A percentile compares a stretch with the other conserved stretches of the same genome.
phyloP scores from a whole-genome alignment of 495 filamentous ascomycete genomes.

The Sordaria brevicollis region DNA sequence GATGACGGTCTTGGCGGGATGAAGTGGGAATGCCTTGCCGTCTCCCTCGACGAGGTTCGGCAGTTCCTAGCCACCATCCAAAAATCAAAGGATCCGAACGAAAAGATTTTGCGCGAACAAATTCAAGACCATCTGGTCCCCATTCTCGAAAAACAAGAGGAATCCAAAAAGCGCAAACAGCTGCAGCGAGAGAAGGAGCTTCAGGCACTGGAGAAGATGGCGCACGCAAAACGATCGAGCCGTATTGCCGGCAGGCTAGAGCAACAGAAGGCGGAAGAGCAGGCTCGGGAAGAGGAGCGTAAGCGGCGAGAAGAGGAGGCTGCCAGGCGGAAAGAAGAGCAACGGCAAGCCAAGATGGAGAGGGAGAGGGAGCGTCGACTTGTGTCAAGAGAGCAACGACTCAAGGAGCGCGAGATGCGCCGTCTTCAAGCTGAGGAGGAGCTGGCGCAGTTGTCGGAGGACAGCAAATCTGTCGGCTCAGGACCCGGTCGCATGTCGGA shows the following conservation, averaged over 20 bases:
- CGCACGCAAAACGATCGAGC: slow-evolving; percentile 87
- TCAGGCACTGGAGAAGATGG: slow-evolving; percentile 68
- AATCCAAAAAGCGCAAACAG: slow-evolving; percentile 58
- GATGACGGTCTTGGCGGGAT: slow-evolving; percentile 57
- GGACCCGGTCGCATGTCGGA: slow-evolving; percentile 63
- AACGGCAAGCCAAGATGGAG: slow-evolving; percentile 54
- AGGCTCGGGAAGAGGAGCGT: slow-evolving; percentile 58
- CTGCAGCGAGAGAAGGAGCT: slow-evolving; percentile 69
- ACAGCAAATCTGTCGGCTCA: slow-evolving; percentile 54
- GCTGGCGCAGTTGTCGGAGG: slow-evolving; percentile 64
- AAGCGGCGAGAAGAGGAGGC: slow-evolving; percentile 55
- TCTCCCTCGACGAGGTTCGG: slow-evolving; percentile 67
- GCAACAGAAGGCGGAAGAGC: slow-evolving; percentile 63
- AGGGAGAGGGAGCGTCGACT: slow-evolving; percentile 71
- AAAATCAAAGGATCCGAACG: slow-evolving; percentile 68
- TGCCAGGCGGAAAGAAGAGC: slow-evolving; percentile 58
- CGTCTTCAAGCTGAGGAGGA: slow-evolving; percentile 76
- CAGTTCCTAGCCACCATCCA: slow-evolving; percentile 59
- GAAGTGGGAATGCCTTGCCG: slow-evolving; percentile 87
- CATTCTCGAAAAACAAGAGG: slow-evolving; percentile 71
- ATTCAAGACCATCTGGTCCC: slow-evolving; percentile 70
- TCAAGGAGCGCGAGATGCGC: slow-evolving; percentile 72
- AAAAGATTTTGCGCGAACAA: slow-evolving; percentile 60
- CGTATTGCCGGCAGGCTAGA: slow-evolving; percentile 73
- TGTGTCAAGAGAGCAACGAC: slow-evolving; percentile 72